Conservation (phyloP, 2,329 filamentous ascomycete genomes). For the Epichloe bromicola region DNA sequence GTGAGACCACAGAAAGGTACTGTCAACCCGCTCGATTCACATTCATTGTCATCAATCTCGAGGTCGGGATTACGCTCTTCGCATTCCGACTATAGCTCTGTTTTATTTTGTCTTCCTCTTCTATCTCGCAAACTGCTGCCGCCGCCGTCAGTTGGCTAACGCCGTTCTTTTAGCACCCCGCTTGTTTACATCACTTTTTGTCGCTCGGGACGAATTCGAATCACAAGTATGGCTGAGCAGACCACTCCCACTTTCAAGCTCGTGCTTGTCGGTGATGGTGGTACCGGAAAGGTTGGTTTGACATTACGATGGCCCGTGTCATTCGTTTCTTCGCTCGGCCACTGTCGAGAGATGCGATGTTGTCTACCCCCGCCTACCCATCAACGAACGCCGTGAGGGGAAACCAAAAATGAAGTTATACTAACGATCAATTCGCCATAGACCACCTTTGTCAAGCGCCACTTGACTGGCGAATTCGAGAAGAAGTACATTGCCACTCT, state of each 20-base stretch:
- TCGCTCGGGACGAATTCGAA: slow-evolving; percentile 10
- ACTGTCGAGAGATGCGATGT: slow-evolving; percentile 1
- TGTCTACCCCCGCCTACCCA: slow-evolving; percentile 13
- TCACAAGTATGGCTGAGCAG: slow-evolving; percentile 49
- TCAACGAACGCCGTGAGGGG: neutral
- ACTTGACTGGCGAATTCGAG: slow-evolving; percentile 99
- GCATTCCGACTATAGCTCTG: neutral
- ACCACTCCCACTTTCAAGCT: slow-evolving; percentile 87
- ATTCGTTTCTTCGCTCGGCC: slow-evolving; percentile 10
- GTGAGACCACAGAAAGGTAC: slow-evolving; percentile 13
- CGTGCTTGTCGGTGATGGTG: slow-evolving; percentile 97
- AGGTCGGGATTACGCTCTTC: neutral
- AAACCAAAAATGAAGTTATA: neutral
- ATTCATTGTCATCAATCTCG: slow-evolving; percentile 13
- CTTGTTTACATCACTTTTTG: slow-evolving; percentile 32
- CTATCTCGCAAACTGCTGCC: neutral
- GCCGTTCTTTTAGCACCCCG: slow-evolving; percentile 25
- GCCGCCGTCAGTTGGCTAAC: slow-evolving; percentile 18
- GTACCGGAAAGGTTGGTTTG: slow-evolving; percentile 82
- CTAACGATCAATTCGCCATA: slow-evolving; percentile 25
- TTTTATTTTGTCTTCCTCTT: neutral
- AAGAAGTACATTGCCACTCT: slow-evolving; percentile 99
- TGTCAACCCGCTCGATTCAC: slow-evolving; percentile 7
- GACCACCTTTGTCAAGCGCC: slow-evolving; percentile 99
- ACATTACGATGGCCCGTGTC: neutral